phyloP scores from a whole-genome alignment of 495 filamentous ascomycete species.

The Penicillium fimorum region DNA sequence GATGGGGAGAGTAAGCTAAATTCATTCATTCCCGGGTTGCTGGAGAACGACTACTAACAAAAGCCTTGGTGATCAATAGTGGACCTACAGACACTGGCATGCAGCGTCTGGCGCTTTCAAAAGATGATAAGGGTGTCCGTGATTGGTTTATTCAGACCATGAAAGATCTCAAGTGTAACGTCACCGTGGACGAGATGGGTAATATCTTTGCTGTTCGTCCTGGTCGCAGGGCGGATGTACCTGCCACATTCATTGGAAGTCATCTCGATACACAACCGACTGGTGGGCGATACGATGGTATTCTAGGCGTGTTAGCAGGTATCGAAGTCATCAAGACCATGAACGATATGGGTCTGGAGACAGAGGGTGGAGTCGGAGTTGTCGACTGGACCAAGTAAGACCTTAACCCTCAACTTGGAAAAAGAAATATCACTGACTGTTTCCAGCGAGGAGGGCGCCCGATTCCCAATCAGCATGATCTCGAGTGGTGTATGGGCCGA shows the following conservation, averaged over 20 bases:
- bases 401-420: neutral
- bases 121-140: constrained; percentile 67
- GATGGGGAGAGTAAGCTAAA: constrained; percentile 60
- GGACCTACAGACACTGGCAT: constrained; percentile 61
- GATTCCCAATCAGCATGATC: constrained; percentile 77
- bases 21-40: neutral
- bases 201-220: constrained; percentile 75
- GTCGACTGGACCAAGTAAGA: constrained; percentile 77
- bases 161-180: constrained; percentile 58
- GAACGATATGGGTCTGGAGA: constrained; percentile 66
- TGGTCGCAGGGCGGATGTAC: constrained; percentile 52
- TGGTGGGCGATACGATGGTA: constrained; percentile 72
- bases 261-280: constrained; percentile 79
- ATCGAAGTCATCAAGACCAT: constrained; percentile 69
- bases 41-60: constrained; percentile 11
- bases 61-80: constrained; percentile 27
- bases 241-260: constrained; percentile 67
- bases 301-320: constrained; percentile 69
- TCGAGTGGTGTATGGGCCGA: constrained; percentile 77
- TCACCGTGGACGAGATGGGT: constrained; percentile 64
- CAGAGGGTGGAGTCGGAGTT: constrained; percentile 67
- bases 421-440: constrained; percentile 14
- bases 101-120: constrained; percentile 64
- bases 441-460: constrained; percentile 68
- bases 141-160: constrained; percentile 75